phyloP scores from a whole-genome alignment of 306 rosid species.

The Lathyrus aphaca region DNA sequence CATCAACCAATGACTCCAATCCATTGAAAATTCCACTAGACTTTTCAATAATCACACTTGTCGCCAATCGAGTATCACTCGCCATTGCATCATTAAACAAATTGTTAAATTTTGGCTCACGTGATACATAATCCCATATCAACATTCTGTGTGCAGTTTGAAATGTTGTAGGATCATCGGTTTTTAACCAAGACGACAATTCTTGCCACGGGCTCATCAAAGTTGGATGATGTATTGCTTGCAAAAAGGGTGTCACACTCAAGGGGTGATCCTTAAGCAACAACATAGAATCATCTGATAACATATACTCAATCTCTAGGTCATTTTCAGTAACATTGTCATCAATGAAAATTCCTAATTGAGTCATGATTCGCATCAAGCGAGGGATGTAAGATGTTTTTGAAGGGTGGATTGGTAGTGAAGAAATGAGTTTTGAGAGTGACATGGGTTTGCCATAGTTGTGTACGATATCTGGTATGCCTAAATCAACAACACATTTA shows the following conservation, averaged over 20 bases:
- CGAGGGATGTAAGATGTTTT: no score
- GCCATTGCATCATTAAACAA: constrained; percentile 31
- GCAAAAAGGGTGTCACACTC: constrained; percentile 16
- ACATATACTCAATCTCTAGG: neutral
- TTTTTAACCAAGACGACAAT: constrained; percentile 27
- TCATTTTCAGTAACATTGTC: no score
- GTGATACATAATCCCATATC: neutral
- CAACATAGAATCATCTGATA: constrained; percentile 28
- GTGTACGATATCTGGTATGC: no score
- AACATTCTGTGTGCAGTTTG: neutral
- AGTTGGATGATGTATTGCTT: neutral
- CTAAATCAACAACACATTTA: no score
- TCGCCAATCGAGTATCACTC: constrained; percentile 7
- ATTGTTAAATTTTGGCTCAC: neutral
- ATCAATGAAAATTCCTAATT: no score
- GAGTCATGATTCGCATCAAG: no score
- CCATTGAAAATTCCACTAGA: neutral
- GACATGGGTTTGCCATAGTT: no score
- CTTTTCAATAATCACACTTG: constrained; percentile 22
- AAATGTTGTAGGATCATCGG: constrained; percentile 18
- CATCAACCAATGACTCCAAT: constrained; percentile 42
- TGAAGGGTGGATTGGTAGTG: no score
- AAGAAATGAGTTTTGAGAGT: no score
- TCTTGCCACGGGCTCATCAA: neutral
- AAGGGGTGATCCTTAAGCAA: neutral